Percentiles rank a stretch among this genome's conserved stretches.
These are phyloP conservation scores for Diospyros kaki DNA, from an alignment of 148 eudicot species.

Conservation along the genomic window DNA sequence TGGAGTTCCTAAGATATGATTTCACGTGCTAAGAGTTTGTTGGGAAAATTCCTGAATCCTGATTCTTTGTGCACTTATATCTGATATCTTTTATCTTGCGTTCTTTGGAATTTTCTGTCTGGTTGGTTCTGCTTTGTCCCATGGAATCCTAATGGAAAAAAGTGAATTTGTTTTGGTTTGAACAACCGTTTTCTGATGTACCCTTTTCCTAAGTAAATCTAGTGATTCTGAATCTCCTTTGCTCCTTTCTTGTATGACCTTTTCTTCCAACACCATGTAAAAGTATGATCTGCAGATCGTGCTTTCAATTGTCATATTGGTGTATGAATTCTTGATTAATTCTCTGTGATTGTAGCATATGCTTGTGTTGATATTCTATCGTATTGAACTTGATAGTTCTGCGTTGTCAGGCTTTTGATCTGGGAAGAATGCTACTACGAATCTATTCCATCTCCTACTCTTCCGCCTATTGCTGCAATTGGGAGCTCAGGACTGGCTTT, in stretches of 20 bases:
- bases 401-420: constrained; percentile 63
- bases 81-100: constrained; percentile 35
- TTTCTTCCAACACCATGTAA: neutral
- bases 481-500: constrained; percentile 28
- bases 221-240: constrained; percentile 16
- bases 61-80: constrained; percentile 23
- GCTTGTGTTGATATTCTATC: neutral
- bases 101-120: constrained; percentile 57
- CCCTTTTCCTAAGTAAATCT: neutral
- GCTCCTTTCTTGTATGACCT: constrained; percentile 10
- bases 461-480: constrained; percentile 23
- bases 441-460: constrained; percentile 32
- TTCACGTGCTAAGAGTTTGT: constrained; percentile 15
- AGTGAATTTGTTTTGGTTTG: constrained; percentile 25
- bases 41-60: neutral
- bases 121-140: constrained; percentile 40
- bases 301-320: neutral
- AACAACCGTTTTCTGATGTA: constrained; percentile 9
- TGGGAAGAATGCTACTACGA: constrained; percentile 93
- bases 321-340: too few relatives aligned
- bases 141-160: constrained; percentile 35
- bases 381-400: neutral
- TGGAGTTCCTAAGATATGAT: constrained; percentile 23
- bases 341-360: too few relatives aligned
- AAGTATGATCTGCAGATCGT: constrained; percentile 8